Evolutionary conservation across 768 basidiomycete species (phyloP).

Genomic region (Suillus plorans): DNA sequence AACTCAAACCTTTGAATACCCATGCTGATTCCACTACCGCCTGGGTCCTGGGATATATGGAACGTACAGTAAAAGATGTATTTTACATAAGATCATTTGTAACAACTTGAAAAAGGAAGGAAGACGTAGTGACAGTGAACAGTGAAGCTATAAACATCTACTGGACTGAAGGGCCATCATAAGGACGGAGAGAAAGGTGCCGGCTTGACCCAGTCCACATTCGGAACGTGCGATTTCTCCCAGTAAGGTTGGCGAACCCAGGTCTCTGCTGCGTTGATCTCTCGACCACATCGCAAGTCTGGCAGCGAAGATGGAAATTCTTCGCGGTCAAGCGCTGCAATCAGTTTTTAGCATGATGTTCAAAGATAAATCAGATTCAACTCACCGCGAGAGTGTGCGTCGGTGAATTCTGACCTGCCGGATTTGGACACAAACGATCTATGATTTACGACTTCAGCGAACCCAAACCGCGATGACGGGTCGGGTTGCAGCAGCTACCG

Average conservation of each 20-base stretch:
- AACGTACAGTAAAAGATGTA: background rate
- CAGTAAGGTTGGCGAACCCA: background rate
- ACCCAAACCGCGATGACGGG: background rate
- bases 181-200: background rate
- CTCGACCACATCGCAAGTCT: background rate
- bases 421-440: background rate
- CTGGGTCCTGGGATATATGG: background rate
- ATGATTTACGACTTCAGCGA: background rate
- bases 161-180: background rate
- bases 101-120: background rate
- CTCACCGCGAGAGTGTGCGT: background rate
- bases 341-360: background rate
- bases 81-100: background rate
- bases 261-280: background rate
- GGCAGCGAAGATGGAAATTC: background rate
- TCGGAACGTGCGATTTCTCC: background rate
- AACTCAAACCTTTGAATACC: background rate
- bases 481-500: background rate
- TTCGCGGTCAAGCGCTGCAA: background rate
- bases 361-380: background rate
- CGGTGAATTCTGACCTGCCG: background rate
- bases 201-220: background rate
- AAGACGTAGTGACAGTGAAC: background rate
- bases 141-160: background rate
- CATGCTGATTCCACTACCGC: background rate